Evolutionary conservation across 192 early-diverging fungal species (phyloP), one percentile per base, ranked within the genome.

Genomic region (Dissophora globulifera): DNA sequence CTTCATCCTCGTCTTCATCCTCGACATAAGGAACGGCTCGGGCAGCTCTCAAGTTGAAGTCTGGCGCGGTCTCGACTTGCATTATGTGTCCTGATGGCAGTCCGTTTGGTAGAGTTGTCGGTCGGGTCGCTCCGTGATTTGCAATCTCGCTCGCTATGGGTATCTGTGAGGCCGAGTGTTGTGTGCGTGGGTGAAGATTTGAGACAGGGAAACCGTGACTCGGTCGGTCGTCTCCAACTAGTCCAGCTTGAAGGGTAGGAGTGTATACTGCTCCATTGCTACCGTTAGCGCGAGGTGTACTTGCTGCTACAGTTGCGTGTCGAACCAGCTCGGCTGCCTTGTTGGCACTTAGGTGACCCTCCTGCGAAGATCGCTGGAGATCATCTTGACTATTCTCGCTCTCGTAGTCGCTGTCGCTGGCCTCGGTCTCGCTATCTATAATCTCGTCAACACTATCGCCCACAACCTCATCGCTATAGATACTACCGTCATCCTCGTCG

Each of bases 21-120:
- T 74, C 70, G 4, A 59, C 42, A 26, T 72, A 51, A 5, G 27
- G 69, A 25, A 63, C 40, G 47, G 58, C 51, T 32, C 61, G 59
- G 8, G 54, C 17, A 9, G 10, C 17, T 45, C 12, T 45, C 9
- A 45, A n/a, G 43, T 45, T 17, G 17, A n/a, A n/a, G 17, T 6
- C n/a, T n/a, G n/a, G 15, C 10, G 43, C 43, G 15, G 43, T 5
- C n/a, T 12, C 43, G 5, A 10, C 43, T 6, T n/a, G n/a, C n/a
- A n/a, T n/a, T n/a, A n/a, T n/a, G n/a, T n/a, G n/a, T n/a, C n/a
- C n/a, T n/a, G n/a, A n/a, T n/a, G n/a, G n/a, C n/a, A n/a, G n/a
- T n/a, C n/a, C n/a, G n/a, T n/a, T n/a, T n/a, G n/a, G n/a, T n/a
- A n/a, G n/a, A n/a, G n/a, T n/a, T n/a, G n/a, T n/a, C n/a, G n/a